A percentile compares a stretch with the other conserved stretches of the same genome.
phyloP scores from a whole-genome alignment of 805 yeast species.

The Lipomyces lipofer region DNA sequence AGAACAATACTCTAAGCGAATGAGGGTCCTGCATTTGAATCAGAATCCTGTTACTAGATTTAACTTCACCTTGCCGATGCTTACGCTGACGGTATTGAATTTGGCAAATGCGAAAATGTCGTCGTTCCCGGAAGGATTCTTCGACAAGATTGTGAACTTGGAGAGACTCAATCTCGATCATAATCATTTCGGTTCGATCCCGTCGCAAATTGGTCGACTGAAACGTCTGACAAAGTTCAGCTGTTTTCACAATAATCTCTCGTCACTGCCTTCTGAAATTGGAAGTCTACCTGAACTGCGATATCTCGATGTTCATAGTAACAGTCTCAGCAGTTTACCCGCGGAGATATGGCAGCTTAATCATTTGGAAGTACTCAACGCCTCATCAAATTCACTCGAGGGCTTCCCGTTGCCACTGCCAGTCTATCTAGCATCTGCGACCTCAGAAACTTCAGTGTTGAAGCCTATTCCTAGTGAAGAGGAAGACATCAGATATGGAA shows the following conservation, averaged over 20 bases:
- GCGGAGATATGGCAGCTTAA: slow-evolving; percentile 64
- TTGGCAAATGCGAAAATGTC: slow-evolving; percentile 81
- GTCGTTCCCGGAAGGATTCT: slow-evolving; percentile 63
- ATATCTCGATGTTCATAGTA: slow-evolving; percentile 76
- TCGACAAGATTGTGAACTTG: slow-evolving; percentile 60
- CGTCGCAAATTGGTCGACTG: slow-evolving; percentile 64
- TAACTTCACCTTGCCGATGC: slow-evolving; percentile 53
- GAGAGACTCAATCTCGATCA: slow-evolving; percentile 76
- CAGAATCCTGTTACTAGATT: slow-evolving; percentile 81
- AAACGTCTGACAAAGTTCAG: slow-evolving; percentile 65
- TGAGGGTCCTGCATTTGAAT: slow-evolving; percentile 71
- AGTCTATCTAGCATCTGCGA: slow-evolving; percentile 10
- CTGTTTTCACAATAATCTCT: slow-evolving; percentile 70
- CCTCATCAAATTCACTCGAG: slow-evolving; percentile 70
- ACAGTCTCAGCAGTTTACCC: slow-evolving; percentile 71
- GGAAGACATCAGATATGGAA: background rate
- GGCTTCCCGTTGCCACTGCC: slow-evolving; percentile 49
- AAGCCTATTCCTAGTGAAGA: slow-evolving; percentile 22
- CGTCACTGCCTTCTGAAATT: slow-evolving; percentile 65
- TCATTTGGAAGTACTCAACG: slow-evolving; percentile 60
- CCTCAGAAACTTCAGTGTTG: slow-evolving; percentile 2
- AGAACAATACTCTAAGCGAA: slow-evolving; percentile 58
- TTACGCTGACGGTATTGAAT: slow-evolving; percentile 67
- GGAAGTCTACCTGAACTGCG: slow-evolving; percentile 60
- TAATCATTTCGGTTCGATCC: slow-evolving; percentile 77